Conservation (phyloP, 371 early-diverging fungal genomes). For the Circinella minor region DNA sequence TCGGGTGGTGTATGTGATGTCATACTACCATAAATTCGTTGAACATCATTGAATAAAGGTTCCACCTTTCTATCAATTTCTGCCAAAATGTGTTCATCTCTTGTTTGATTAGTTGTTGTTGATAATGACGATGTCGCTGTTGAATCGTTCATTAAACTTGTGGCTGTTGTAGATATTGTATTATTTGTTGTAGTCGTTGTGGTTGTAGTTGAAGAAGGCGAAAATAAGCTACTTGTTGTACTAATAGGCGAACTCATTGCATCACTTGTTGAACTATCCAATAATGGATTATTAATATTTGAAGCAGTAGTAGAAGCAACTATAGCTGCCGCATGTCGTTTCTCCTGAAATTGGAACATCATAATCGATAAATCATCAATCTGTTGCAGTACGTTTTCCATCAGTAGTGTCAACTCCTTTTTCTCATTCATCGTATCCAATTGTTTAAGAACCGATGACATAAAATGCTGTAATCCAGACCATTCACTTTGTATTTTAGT, state of each 20-base stretch:
- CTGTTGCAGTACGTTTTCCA: conserved; percentile 37
- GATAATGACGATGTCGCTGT: not conserved
- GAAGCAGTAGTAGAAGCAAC: conserved; percentile 28
- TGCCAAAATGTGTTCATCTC: conserved; percentile 31
- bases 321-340: conserved; percentile 31
- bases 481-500: conserved; percentile 54
- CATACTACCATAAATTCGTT: conserved; percentile 53
- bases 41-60: conserved; percentile 53
- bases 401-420: conserved; percentile 22
- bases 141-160: too few species aligned
- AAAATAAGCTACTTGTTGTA: conserved; percentile 15
- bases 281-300: not conserved
- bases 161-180: not conserved
- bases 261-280: conserved; percentile 1
- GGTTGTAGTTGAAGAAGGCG: conserved; percentile 19
- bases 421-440: conserved; percentile 25
- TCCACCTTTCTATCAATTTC: conserved; percentile 61
- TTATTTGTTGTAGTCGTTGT: conserved; percentile 15
- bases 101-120: conserved; percentile 1
- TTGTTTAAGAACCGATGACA: conserved; percentile 40
- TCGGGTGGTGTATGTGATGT: conserved; percentile 38
- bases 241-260: conserved; percentile 19
- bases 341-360: conserved; percentile 53
- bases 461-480: conserved; percentile 51
- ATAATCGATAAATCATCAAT: conserved; percentile 45